A percentile compares a stretch with the other conserved stretches of the same genome.
Evolutionary conservation across 192 early-diverging fungal species (phyloP).

Genomic region (Entomortierella lignicola): DNA sequence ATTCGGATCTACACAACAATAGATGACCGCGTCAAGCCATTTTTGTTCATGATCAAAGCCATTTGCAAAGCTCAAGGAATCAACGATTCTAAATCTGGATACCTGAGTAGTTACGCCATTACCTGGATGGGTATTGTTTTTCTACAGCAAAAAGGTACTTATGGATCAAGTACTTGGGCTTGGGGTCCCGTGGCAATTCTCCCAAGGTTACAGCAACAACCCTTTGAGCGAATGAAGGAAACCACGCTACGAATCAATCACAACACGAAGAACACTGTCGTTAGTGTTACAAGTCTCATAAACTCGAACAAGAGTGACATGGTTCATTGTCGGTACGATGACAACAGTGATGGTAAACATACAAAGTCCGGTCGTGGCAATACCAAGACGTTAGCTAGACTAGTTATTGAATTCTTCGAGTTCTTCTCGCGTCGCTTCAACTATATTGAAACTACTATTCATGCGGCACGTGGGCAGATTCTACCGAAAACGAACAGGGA

Average conservation of each 20-base stretch:
- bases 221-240: slow-evolving; percentile 25
- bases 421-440: slow-evolving; percentile 32
- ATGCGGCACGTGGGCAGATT: slow-evolving; percentile 7
- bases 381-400: slow-evolving; percentile 8
- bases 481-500: slow-evolving; percentile 18
- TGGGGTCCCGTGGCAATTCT: slow-evolving; percentile 12
- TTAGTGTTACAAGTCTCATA: slow-evolving; percentile 10
- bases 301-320: slow-evolving; percentile 21
- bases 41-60: slow-evolving; percentile 52
- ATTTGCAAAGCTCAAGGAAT: slow-evolving; percentile 45
- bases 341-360: slow-evolving; percentile 26
- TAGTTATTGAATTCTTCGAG: slow-evolving; percentile 42
- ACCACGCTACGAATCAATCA: slow-evolving; percentile 14
- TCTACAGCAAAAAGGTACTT: slow-evolving; percentile 16
- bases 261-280: slow-evolving; percentile 9
- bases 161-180: neutral
- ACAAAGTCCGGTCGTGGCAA: slow-evolving; percentile 16
- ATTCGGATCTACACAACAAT: slow-evolving; percentile 39
- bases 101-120: slow-evolving; percentile 41
- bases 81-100: slow-evolving; percentile 26
- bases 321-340: slow-evolving; percentile 28
- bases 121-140: slow-evolving; percentile 46
- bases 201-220: slow-evolving; percentile 36
- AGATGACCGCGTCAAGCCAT: slow-evolving; percentile 52
- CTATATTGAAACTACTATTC: slow-evolving; percentile 15